phyloP scores from a whole-genome alignment of 164 flowering plant species.

The Chloranthus sessilifolius region DNA sequence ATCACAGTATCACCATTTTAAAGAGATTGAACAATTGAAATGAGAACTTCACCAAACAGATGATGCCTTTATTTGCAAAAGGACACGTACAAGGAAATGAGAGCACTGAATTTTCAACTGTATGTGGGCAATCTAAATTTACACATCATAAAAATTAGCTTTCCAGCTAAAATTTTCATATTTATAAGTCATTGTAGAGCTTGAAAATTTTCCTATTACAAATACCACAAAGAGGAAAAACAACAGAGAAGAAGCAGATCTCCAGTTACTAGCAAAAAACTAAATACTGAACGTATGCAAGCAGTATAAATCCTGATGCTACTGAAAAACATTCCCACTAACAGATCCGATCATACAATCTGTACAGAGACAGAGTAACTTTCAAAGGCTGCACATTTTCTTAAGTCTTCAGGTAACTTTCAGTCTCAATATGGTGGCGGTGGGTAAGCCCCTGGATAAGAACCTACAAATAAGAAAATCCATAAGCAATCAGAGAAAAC shows the following conservation, averaged over 20 bases:
- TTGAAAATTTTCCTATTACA: not conserved
- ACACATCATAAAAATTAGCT: not conserved
- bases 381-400: not conserved
- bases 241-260: not conserved
- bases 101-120: slow-evolving; percentile 25
- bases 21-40: slow-evolving; percentile 46
- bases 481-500: not conserved
- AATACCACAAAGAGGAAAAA: not conserved
- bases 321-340: not conserved
- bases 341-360: not conserved
- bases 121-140: not conserved
- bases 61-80: slow-evolving; percentile 35
- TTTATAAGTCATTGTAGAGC: not conserved
- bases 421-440: slow-evolving; percentile 29
- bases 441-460: slow-evolving; percentile 29
- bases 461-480: slow-evolving; percentile 14
- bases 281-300: too few species aligned
- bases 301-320: not conserved
- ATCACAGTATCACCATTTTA: slow-evolving; percentile 31
- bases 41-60: slow-evolving; percentile 34
- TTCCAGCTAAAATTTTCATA: not conserved
- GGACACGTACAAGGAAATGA: slow-evolving; percentile 52
- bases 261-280: not conserved
- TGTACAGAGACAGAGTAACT: not conserved
- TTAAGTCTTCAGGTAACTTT: not conserved